These are phyloP conservation scores for Ceratobasidium sp. DNA, from an alignment of 1,284 basidiomycete species.

Conservation along the genomic window DNA sequence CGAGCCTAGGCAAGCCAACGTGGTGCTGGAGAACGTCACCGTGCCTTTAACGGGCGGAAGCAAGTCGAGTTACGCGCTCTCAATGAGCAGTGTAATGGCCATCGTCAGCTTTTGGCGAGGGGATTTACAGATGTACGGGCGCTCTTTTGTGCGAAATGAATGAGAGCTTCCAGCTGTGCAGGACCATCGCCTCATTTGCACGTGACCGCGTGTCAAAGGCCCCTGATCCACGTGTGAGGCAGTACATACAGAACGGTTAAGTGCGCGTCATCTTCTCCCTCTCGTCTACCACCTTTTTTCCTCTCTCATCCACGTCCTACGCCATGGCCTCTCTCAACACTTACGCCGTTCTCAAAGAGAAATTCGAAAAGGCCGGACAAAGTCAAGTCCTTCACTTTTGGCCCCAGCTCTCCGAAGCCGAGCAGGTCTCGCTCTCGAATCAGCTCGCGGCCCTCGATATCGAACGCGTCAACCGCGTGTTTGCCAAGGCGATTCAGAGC, in stretches of 20 bases:
- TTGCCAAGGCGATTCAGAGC: constrained; percentile 79
- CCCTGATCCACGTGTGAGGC: constrained; percentile 35
- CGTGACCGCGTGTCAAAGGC: constrained; percentile 12
- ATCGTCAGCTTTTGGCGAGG: constrained; percentile 2
- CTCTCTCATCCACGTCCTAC: constrained; percentile 2
- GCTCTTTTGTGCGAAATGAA: background rate
- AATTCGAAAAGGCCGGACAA: constrained; percentile 87
- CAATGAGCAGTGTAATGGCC: constrained; percentile 58
- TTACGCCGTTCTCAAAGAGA: constrained; percentile 57
- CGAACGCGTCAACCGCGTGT: constrained; percentile 91
- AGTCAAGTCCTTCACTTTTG: constrained; percentile 92
- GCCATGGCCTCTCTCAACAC: constrained; percentile 42
- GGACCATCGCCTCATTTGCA: constrained; percentile 4
- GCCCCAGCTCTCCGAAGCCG: constrained; percentile 75
- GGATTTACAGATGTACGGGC: background rate
- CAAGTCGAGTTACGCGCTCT: constrained; percentile 59
- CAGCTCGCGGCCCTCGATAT: constrained; percentile 91
- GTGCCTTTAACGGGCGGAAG: constrained; percentile 55
- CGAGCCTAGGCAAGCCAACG: constrained; percentile 57
- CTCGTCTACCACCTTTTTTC: background rate
- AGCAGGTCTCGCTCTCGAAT: constrained; percentile 74
- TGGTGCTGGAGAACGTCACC: constrained; percentile 58
- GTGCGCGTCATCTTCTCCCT: constrained; percentile 19
- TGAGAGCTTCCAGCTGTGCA: background rate
- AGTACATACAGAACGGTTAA: constrained; percentile 8